A percentile compares a stretch with the other conserved stretches of the same genome.
These are phyloP conservation scores for Trichocomaceae sp. DNA, from an alignment of 2,329 filamentous ascomycete species.

Conservation along the genomic window DNA sequence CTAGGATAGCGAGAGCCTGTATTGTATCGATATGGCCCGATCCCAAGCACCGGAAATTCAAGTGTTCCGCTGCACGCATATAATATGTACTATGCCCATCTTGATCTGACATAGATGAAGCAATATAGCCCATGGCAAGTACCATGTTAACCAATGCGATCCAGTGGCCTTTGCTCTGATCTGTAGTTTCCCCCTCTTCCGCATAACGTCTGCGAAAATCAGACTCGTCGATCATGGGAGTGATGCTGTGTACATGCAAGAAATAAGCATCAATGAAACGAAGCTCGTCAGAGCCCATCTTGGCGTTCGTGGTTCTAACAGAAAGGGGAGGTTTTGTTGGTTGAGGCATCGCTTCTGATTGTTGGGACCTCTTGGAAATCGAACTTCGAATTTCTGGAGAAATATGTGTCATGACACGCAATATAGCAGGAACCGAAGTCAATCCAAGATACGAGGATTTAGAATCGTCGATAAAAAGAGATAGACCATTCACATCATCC, in stretches of 20 bases:
- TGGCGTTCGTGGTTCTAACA: background rate
- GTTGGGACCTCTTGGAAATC: background rate
- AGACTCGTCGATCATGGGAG: constrained; percentile 18
- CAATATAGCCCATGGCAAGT: constrained; percentile 18
- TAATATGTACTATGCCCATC: constrained; percentile 17
- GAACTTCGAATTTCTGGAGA: constrained; percentile 1
- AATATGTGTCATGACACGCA: constrained; percentile 60
- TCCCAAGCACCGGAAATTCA: constrained; percentile 18
- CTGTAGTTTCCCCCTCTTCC: constrained; percentile 7
- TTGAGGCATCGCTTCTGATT: background rate
- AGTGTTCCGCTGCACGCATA: constrained; percentile 14
- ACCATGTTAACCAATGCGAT: constrained; percentile 21
- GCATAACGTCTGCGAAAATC: constrained; percentile 16
- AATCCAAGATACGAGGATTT: constrained; percentile 64
- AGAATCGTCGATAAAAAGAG: constrained; percentile 43
- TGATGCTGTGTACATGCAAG: constrained; percentile 15
- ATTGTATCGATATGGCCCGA: constrained; percentile 16
- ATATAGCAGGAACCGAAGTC: constrained; percentile 66
- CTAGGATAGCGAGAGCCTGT: constrained; percentile 19
- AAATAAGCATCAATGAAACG: constrained; percentile 18
- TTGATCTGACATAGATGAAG: constrained; percentile 11
- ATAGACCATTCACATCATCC: constrained; percentile 65
- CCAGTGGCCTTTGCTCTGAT: constrained; percentile 15
- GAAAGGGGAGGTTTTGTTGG: background rate
- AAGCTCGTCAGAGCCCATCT: background rate